Conservation (phyloP, 2,329 filamentous ascomycete genomes). For the Colletotrichum sp. region DNA sequence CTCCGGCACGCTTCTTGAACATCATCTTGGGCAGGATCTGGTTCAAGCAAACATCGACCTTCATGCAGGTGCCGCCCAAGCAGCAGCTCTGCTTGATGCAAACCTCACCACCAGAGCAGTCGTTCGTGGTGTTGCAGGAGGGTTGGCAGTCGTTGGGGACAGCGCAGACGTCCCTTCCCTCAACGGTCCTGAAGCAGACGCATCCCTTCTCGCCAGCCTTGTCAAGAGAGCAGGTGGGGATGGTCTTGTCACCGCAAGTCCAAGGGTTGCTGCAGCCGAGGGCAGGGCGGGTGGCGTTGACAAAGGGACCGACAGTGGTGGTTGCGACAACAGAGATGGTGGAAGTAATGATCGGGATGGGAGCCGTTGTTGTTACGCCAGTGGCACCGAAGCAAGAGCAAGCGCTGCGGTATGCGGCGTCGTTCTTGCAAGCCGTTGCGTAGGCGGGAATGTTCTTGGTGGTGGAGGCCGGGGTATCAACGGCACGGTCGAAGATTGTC, state of each 20-base stretch:
- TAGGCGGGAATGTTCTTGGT: slow-evolving; percentile 55
- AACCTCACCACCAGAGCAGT: slow-evolving; percentile 4
- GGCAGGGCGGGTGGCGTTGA: slow-evolving; percentile 2
- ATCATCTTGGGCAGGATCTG: not conserved
- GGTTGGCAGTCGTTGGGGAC: not conserved
- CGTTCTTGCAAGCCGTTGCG: slow-evolving; percentile 26
- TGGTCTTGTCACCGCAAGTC: not conserved
- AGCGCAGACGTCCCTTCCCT: slow-evolving; percentile 11
- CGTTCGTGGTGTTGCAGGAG: not conserved
- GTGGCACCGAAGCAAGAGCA: slow-evolving; percentile 32
- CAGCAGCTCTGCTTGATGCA: slow-evolving; percentile 20
- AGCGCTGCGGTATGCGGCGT: slow-evolving; percentile 26
- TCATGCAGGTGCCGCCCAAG: slow-evolving; percentile 6
- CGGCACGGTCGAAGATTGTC: slow-evolving; percentile 26
- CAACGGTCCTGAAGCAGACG: slow-evolving; percentile 10
- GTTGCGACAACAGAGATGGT: slow-evolving; percentile 38
- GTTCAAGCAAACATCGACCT: slow-evolving; percentile 11
- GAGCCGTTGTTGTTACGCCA: slow-evolving; percentile 34
- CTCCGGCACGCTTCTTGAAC: slow-evolving; percentile 3
- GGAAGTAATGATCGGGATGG: slow-evolving; percentile 40
- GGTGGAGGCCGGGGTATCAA: slow-evolving; percentile 53
- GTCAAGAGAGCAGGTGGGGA: not conserved
- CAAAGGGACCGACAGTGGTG: not conserved
- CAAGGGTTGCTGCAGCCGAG: not conserved
- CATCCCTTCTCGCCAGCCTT: not conserved